Conservation (phyloP, 2,329 filamentous ascomycete species). For the Aspergillus pseudonomiae region DNA sequence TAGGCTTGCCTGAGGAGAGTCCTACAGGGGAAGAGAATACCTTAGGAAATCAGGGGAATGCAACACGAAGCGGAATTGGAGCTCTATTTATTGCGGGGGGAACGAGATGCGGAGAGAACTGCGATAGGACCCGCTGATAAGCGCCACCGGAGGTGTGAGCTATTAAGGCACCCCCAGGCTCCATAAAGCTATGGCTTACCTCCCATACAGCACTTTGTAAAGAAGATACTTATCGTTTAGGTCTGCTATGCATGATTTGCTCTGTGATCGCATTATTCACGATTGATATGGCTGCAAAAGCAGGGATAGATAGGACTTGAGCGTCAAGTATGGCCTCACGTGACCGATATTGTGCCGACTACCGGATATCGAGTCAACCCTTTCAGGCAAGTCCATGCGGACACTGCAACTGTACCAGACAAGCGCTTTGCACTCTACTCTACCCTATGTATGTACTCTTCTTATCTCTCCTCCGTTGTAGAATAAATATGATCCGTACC, state of each 20-base stretch:
- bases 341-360: constrained; percentile 13
- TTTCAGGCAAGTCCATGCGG: constrained; percentile 26
- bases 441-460: too few species aligned
- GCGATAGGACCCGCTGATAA: constrained; percentile 29
- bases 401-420: background rate
- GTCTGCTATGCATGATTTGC: background rate
- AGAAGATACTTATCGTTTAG: background rate
- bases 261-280: background rate
- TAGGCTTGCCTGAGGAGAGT: background rate
- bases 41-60: background rate
- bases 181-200: background rate
- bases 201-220: background rate
- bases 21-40: constrained; percentile 1
- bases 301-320: background rate
- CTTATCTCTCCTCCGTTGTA: background rate
- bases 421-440: too few species aligned
- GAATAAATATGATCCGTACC: background rate
- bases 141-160: constrained; percentile 10
- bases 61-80: background rate
- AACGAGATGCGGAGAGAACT: constrained; percentile 20
- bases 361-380: constrained; percentile 5
- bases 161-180: background rate
- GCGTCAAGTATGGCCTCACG: background rate
- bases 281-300: background rate
- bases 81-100: constrained; percentile 27